These are phyloP conservation scores for Kregervanrija delftensis DNA, from an alignment of 805 yeast genomes.

Conservation along the genomic window DNA sequence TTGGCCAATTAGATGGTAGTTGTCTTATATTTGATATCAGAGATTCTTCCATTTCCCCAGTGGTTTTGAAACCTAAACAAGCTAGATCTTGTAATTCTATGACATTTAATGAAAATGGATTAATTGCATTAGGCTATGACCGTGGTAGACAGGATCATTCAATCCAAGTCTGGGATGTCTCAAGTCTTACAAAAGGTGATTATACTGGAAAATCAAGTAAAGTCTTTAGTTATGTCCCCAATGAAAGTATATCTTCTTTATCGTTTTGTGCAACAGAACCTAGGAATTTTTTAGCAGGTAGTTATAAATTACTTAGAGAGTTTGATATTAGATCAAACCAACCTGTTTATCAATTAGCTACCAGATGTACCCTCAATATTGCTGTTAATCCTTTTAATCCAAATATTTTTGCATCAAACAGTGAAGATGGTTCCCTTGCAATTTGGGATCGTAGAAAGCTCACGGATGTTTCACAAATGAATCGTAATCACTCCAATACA, in stretches of 20 bases:
- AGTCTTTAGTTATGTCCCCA: slow-evolving; percentile 52
- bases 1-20: slow-evolving; percentile 69
- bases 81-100: slow-evolving; percentile 70
- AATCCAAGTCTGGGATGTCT: slow-evolving; percentile 71
- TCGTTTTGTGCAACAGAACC: slow-evolving; percentile 57
- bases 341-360: slow-evolving; percentile 68
- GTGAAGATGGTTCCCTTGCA: slow-evolving; percentile 80
- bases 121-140: slow-evolving; percentile 75
- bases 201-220: slow-evolving; percentile 41
- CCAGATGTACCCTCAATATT: slow-evolving; percentile 64
- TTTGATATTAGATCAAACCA: slow-evolving; percentile 62
- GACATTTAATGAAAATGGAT: slow-evolving; percentile 57
- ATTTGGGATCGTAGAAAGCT: slow-evolving; percentile 75
- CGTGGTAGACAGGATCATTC: slow-evolving; percentile 71
- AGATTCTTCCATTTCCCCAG: slow-evolving; percentile 20
- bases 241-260: slow-evolving; percentile 69
- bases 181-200: slow-evolving; percentile 30
- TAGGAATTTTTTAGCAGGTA: slow-evolving; percentile 57
- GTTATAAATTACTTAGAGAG: slow-evolving; percentile 71
- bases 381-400: slow-evolving; percentile 62
- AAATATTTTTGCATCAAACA: slow-evolving; percentile 62
- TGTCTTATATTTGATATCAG: slow-evolving; percentile 57
- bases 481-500: slow-evolving; percentile 8
- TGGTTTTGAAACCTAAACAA: slow-evolving; percentile 52
- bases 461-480: slow-evolving; percentile 14